A percentile compares a stretch with the other conserved stretches of the same genome.
Conservation (phyloP, 164 flowering plant species). For the Vitis amurensis region DNA sequence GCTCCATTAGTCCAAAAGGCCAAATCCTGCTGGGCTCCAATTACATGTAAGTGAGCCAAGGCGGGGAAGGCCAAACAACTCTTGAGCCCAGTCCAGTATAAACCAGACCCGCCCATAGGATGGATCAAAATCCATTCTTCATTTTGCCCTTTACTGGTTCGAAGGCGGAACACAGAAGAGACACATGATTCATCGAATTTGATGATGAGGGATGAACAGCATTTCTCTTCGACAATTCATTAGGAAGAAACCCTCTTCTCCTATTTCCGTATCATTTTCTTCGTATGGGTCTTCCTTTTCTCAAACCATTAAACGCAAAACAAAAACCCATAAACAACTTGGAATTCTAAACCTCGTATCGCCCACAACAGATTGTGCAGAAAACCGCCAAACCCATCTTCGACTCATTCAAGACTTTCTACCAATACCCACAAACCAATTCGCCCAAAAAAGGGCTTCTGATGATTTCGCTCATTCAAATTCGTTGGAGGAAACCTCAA, state of each 20-base stretch:
- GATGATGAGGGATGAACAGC: conserved; percentile 9
- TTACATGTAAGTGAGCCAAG: too few species aligned
- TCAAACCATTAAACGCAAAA: not conserved
- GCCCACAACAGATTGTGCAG: conserved; percentile 12
- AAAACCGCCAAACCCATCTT: conserved; percentile 37
- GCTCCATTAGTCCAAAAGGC: too few species aligned
- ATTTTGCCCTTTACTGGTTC: too few species aligned
- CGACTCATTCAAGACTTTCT: conserved; percentile 46
- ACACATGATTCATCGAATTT: too few species aligned
- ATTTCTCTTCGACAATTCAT: conserved; percentile 1
- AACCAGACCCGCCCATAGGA: too few species aligned
- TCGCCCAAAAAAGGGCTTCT: not conserved
- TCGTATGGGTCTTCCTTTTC: conserved; percentile 10
- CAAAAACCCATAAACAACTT: conserved; percentile 29
- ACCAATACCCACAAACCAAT: conserved; percentile 14
- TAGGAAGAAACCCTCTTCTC: conserved; percentile 8
- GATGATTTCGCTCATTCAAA: not conserved
- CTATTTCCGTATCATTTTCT: conserved; percentile 2
- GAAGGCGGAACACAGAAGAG: too few species aligned
- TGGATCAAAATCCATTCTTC: too few species aligned
- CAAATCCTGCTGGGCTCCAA: too few species aligned
- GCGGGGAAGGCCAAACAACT: too few species aligned
- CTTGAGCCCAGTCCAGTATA: too few species aligned
- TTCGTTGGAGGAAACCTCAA: not conserved
- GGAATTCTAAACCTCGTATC: conserved; percentile 35